Base-by-base conservation (phyloP, 495 filamentous ascomycete genomes). In the Podospora australis region DNA sequence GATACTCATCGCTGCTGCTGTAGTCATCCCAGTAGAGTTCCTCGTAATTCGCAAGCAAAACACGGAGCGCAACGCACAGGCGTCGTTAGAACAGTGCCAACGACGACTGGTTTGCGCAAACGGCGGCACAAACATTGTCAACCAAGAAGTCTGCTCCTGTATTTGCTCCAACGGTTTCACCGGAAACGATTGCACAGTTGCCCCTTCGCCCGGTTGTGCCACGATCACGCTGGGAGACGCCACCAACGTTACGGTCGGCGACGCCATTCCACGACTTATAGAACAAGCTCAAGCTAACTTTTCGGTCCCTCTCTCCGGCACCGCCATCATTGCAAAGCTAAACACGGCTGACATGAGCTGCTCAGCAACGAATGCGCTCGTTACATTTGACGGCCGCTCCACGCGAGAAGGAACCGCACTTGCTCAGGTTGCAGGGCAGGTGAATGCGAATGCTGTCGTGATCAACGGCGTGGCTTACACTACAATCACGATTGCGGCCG, bases 101-200 rank as follows among this genome's bases (percentile, higher is more conserved):
- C 60, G 66, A 36, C 71, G 69, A 40, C 42, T 75, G 22, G 53
- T 74, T 1, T 97, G 91, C 63, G 67, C 78, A 40, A 95, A 97
- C 57, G 87, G 89, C 22, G 92, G 92, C 14, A 79, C 82, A 7
- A 88, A 79, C 30, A 74, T 92, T 17, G 64, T 84, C 14, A 75
- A 76, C 23, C 70, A 77, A 26, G 73, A 77, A 6, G 62, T 77
- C 28, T 97, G 92, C 68, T 82, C 83, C 8, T 98, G 92, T 60
- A 75, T 95, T 22, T 98, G 92, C 57, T 74, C 80, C 5, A 87
- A 89, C 54, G 89, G 90, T 0, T 96, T 86, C 60, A 88, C 82
- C 0, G 92, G 92, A n/a, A 67, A 70, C 3, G 75, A 76, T 22
- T 98, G 92, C 70, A 84, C 74, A 8, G 66, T 65, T 24, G 46